Conservation (phyloP, 768 basidiomycete species). For the Calocera viscosa region DNA sequence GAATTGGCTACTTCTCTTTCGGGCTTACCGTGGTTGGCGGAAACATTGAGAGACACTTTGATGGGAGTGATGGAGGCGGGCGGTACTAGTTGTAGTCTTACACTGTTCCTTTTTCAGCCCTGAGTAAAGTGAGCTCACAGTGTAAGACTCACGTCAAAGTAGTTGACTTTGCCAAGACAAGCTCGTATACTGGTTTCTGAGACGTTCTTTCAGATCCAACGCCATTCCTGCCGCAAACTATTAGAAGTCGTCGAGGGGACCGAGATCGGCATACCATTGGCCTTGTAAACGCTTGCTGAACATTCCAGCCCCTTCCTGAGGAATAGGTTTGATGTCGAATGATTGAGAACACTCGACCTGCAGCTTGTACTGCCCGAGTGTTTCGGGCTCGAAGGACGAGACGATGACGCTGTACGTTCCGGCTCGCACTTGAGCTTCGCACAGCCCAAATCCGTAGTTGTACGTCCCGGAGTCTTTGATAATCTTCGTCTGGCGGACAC, state of each 20-base stretch:
- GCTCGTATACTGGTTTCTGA: neutral
- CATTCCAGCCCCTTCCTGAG: slow-evolving; percentile 87
- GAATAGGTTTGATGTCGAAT: slow-evolving; percentile 52
- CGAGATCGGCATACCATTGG: slow-evolving; percentile 44
- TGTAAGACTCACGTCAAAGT: neutral
- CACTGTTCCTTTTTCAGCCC: neutral
- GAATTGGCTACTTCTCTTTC: neutral
- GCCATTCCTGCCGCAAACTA: neutral
- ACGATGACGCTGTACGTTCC: slow-evolving; percentile 76
- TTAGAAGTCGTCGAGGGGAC: neutral
- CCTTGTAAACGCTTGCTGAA: slow-evolving; percentile 57
- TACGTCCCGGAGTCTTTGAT: slow-evolving; percentile 68
- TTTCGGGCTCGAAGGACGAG: slow-evolving; percentile 68
- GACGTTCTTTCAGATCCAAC: neutral
- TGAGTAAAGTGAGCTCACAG: neutral
- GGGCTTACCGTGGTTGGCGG: neutral
- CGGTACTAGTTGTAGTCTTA: neutral
- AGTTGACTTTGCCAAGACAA: neutral
- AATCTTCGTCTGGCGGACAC: slow-evolving; percentile 48
- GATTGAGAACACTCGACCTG: slow-evolving; percentile 47
- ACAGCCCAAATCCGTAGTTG: slow-evolving; percentile 48
- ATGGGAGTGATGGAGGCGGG: neutral
- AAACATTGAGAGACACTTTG: neutral
- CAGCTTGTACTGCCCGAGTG: slow-evolving; percentile 54
- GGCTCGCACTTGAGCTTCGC: slow-evolving; percentile 29